phyloP scores from a whole-genome alignment of 2,329 filamentous ascomycete genomes.

The Paramyrothecium sp. region DNA sequence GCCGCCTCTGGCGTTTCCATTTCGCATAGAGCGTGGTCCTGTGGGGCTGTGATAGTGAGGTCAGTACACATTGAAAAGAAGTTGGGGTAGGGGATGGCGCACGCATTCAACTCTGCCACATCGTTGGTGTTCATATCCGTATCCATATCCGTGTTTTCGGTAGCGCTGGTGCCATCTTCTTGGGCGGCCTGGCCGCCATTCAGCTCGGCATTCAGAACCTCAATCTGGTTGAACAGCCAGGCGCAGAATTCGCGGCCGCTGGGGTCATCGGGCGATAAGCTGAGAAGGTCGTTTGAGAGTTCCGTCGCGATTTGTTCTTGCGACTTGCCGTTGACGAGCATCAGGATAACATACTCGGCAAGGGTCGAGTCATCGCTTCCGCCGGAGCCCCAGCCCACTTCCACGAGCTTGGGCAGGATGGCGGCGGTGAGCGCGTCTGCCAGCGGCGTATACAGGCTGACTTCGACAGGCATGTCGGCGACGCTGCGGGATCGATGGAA shows the following conservation, averaged over 20 bases:
- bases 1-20: constrained; percentile 56
- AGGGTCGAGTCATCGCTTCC: constrained; percentile 77
- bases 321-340: constrained; percentile 94
- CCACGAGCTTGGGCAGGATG: constrained; percentile 87
- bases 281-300: constrained; percentile 82
- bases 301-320: constrained; percentile 87
- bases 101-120: constrained; percentile 54
- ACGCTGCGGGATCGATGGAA: constrained; percentile 7
- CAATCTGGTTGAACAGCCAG: constrained; percentile 92
- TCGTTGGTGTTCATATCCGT: constrained; percentile 68
- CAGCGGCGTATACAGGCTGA: constrained; percentile 75
- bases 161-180: constrained; percentile 26
- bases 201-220: constrained; percentile 61
- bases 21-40: constrained; percentile 92
- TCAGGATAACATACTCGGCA: constrained; percentile 94
- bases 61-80: constrained; percentile 33
- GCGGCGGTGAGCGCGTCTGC: constrained; percentile 78
- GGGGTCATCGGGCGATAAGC: constrained; percentile 77
- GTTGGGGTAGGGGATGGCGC: constrained; percentile 32
- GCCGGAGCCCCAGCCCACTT: constrained; percentile 87
- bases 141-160: constrained; percentile 50
- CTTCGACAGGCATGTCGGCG: constrained; percentile 71
- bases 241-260: constrained; percentile 79
- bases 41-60: constrained; percentile 65
- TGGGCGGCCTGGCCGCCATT: constrained; percentile 45